Evolutionary conservation across 1,139 yeast genomes (phyloP).

Genomic region (Nadsonia commutata): DNA sequence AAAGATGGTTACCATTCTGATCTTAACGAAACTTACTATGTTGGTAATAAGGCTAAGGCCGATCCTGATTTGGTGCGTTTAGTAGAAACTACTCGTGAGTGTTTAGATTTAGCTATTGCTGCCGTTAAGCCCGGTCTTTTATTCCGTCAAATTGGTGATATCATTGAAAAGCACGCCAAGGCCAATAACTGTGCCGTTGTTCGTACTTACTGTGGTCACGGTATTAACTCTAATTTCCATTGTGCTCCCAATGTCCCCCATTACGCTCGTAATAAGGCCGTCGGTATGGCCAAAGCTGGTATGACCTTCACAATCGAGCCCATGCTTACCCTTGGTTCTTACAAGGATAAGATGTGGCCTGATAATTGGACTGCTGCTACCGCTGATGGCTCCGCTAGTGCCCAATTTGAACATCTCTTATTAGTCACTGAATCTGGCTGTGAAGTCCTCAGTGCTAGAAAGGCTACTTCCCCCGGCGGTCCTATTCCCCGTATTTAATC

Average conservation of each 20-base stretch:
- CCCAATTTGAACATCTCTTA: conserved; percentile 88
- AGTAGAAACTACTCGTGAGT: conserved; percentile 89
- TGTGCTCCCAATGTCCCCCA: conserved; percentile 91
- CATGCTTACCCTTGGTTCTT: conserved; percentile 83
- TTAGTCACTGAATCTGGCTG: conserved; percentile 88
- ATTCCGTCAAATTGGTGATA: conserved; percentile 75
- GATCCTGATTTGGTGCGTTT: conserved; percentile 69
- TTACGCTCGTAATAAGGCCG: conserved; percentile 79
- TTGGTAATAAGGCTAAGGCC: conserved; percentile 73
- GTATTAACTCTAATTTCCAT: conserved; percentile 78
- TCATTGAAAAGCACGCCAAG: conserved; percentile 77
- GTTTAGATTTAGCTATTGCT: conserved; percentile 69
- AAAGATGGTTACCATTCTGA: conserved; percentile 88
- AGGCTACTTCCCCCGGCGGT: conserved; percentile 76
- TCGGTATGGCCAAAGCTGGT: conserved; percentile 91
- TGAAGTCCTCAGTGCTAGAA: conserved; percentile 79
- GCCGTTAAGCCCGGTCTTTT: conserved; percentile 85
- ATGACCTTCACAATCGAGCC: conserved; percentile 98
- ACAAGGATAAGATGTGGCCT: conserved; percentile 82
- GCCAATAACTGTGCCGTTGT: conserved; percentile 75
- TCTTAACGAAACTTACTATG: conserved; percentile 91
- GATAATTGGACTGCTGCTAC: conserved; percentile 96
- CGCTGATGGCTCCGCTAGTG: conserved; percentile 73
- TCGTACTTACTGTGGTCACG: conserved; percentile 88
- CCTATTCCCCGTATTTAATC: conserved; percentile 41